Evolutionary conservation across 305 asterid species (phyloP).

Genomic region (Andrographis paniculata): DNA sequence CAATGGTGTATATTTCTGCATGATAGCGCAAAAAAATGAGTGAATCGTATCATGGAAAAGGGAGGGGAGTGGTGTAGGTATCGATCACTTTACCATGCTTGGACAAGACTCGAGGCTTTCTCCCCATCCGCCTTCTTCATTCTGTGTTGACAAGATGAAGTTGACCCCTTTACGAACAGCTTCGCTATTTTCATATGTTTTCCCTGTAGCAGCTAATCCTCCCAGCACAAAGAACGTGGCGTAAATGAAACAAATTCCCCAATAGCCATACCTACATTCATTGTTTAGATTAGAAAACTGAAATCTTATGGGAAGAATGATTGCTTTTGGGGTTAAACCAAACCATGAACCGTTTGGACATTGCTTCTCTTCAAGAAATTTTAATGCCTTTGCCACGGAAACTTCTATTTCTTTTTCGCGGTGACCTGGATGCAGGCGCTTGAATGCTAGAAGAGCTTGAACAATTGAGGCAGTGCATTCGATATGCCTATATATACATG

Average conservation of each 20-base stretch:
- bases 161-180: conserved; percentile 42
- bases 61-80: neutral
- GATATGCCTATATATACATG: too few species aligned
- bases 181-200: conserved; percentile 45
- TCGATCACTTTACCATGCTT: conserved; percentile 41
- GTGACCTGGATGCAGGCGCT: conserved; percentile 55
- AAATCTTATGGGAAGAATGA: too few species aligned
- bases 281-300: too few species aligned
- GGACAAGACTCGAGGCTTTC: conserved; percentile 73
- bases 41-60: too few species aligned
- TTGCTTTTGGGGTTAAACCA: neutral
- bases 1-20: conserved; percentile 67
- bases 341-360: conserved; percentile 80
- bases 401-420: conserved; percentile 56
- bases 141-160: conserved; percentile 51
- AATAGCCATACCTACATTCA: conserved; percentile 60
- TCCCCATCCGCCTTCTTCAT: conserved; percentile 93
- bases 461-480: conserved; percentile 55
- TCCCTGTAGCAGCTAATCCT: conserved; percentile 51
- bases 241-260: conserved; percentile 83
- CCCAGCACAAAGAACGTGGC: conserved; percentile 53
- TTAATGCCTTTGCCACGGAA: conserved; percentile 38
- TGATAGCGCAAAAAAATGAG: neutral
- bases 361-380: conserved; percentile 48
- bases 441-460: conserved; percentile 52